Base-by-base conservation (phyloP, 768 basidiomycete genomes). In the Pleurotus citrinopileatus region DNA sequence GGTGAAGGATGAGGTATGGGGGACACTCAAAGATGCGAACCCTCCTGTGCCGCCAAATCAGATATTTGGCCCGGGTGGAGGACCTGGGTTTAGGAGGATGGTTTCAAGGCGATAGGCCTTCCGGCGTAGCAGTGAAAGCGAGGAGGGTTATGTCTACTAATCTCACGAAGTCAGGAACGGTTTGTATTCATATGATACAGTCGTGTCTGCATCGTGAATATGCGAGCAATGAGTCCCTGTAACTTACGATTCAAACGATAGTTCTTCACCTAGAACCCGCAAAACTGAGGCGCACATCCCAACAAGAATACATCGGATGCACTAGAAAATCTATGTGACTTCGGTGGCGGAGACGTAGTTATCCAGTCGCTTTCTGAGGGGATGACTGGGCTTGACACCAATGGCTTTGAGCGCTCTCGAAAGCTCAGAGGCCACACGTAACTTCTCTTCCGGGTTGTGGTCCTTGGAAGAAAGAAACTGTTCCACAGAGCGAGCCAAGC, bases 401-500 rank as follows among this genome's bases (percentile, higher is more conserved):
- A 76, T 70, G 34, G 71, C 67, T 55, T 74, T 72, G 59, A 90
- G 66, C 23, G 74, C 69, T 8, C 67, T 72, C 5, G 81, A 77
- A 38, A 89, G 73, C 54, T 77, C 82, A 36, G 65, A 67, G 27
- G 77, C 80, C 32, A 87, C 62, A 54, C 64, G 63, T 6, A 68
- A 59, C 56, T 72, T 74, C 58, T 82, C 80, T 52, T 77, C 75
- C 51, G 73, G 71, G 32, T 75, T 72, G 9, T 74, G 71, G 3
- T 71, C 72, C 50, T 77, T 70, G 12, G 75, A 74, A 60, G 87
- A 85, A 42, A 89, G 70, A 25, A 89, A 67, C 54, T 81, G 79
- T 63, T 83, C 85, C 32, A 85, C 80, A 13, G 84, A 82, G 8
- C 87, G 81, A 57, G 86, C 82, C 20, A 91, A 72, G 37, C 88